These are phyloP conservation scores for Saccharomycopsis fodiens DNA, from an alignment of 805 yeast genomes.

Conservation along the genomic window DNA sequence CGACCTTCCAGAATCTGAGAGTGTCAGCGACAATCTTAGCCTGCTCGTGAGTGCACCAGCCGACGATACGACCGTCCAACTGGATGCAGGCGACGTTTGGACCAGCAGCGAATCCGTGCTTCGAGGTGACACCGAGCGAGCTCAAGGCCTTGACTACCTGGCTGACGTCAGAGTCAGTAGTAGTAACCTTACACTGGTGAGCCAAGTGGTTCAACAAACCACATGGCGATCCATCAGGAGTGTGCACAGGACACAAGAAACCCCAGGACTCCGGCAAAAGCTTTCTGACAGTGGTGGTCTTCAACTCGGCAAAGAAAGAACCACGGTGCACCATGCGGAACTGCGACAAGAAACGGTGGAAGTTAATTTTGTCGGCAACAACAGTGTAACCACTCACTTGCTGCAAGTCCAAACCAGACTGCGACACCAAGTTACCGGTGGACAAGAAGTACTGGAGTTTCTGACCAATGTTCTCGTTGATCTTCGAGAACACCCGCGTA, in stretches of 20 bases:
- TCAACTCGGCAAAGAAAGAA: conserved; percentile 95
- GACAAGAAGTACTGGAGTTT: conserved; percentile 90
- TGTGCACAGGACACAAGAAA: conserved; percentile 96
- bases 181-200: conserved; percentile 86
- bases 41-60: conserved; percentile 89
- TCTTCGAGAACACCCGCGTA: conserved; percentile 65
- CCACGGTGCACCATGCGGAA: conserved; percentile 99
- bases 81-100: conserved; percentile 87
- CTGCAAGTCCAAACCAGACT: conserved; percentile 94
- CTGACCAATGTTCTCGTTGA: conserved; percentile 90
- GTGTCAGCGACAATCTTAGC: conserved; percentile 85
- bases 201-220: conserved; percentile 95
- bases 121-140: conserved; percentile 73
- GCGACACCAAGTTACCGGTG: conserved; percentile 95
- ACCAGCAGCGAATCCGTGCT: conserved; percentile 78
- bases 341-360: conserved; percentile 95
- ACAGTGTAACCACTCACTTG: conserved; percentile 98
- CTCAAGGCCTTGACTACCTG: conserved; percentile 58
- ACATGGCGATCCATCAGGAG: conserved; percentile 99
- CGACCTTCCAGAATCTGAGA: conserved; percentile 86
- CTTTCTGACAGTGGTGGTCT: conserved; percentile 95
- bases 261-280: conserved; percentile 98
- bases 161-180: conserved; percentile 66
- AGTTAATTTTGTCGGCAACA: conserved; percentile 96
- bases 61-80: conserved; percentile 84